Percentiles rank a stretch among this genome's conserved stretches.
Evolutionary conservation across 306 rosid genomes (phyloP).

Genomic region (Quercus berberidifolia): DNA sequence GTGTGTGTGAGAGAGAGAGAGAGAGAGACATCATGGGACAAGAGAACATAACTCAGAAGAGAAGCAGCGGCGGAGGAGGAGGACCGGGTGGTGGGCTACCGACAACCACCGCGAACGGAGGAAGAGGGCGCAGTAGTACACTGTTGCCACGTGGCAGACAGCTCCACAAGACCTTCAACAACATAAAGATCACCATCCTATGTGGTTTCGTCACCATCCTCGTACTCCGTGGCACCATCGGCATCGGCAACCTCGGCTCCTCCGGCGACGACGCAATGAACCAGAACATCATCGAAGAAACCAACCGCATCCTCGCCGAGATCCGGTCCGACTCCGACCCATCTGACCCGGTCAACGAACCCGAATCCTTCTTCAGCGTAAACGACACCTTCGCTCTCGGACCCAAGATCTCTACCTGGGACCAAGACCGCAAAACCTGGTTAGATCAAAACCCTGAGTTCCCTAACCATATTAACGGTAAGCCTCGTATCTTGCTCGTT

Average conservation of each 20-base stretch:
- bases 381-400: constrained; percentile 74
- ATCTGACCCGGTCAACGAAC: constrained; percentile 50
- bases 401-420: constrained; percentile 72
- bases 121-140: constrained; percentile 13
- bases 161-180: constrained; percentile 88
- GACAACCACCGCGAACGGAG: constrained; percentile 30
- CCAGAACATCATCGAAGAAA: constrained; percentile 68
- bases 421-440: constrained; percentile 56
- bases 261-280: constrained; percentile 71
- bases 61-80: not conserved
- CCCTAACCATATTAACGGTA: constrained; percentile 58
- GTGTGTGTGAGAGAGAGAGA: not conserved
- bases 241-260: constrained; percentile 63
- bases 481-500: constrained; percentile 76
- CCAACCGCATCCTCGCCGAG: constrained; percentile 87
- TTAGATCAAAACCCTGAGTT: constrained; percentile 59
- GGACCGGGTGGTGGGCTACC: constrained; percentile 17
- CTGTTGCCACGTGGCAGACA: constrained; percentile 66
- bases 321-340: constrained; percentile 87
- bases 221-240: constrained; percentile 93
- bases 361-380: constrained; percentile 37
- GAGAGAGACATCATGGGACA: not conserved
- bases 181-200: constrained; percentile 81
- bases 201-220: constrained; percentile 96
- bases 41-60: not conserved